Percentiles rank a stretch among this genome's conserved stretches.
phyloP scores from a whole-genome alignment of 768 basidiomycete genomes.

The Ramaria sp. region DNA sequence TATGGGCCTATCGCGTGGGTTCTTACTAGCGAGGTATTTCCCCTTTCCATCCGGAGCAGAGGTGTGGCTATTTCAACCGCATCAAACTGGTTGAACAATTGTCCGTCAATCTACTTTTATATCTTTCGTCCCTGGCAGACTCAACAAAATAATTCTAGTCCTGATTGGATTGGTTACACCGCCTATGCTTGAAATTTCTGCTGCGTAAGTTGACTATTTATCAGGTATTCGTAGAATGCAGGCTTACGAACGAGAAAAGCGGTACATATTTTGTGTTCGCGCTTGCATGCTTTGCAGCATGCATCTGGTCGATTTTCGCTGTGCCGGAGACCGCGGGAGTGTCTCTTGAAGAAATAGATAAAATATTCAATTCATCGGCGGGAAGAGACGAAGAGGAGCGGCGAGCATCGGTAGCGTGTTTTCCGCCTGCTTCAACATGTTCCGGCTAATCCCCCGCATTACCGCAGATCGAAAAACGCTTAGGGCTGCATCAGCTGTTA shows the following conservation, averaged over 20 bases:
- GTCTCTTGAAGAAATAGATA: constrained; percentile 68
- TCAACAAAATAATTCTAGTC: constrained; percentile 29
- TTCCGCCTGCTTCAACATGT: background rate
- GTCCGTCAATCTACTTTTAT: constrained; percentile 23
- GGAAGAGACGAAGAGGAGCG: constrained; percentile 41
- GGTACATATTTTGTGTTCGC: constrained; percentile 62
- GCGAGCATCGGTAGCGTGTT: constrained; percentile 36
- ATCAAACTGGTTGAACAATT: constrained; percentile 82
- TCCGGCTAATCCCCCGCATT: background rate
- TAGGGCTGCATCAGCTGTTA: background rate
- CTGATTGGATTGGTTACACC: constrained; percentile 69
- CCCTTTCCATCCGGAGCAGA: constrained; percentile 65
- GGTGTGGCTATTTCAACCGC: constrained; percentile 79
- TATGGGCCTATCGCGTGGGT: constrained; percentile 81
- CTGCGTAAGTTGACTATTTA: constrained; percentile 31
- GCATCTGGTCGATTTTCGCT: constrained; percentile 56
- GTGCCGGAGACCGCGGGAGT: constrained; percentile 74
- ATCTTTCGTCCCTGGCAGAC: background rate
- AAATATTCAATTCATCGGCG: constrained; percentile 48
- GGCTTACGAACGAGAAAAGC: constrained; percentile 22
- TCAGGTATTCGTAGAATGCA: background rate
- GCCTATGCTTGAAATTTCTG: constrained; percentile 45
- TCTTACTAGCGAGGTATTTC: constrained; percentile 74
- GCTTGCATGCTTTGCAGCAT: constrained; percentile 50
- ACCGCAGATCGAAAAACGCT: background rate